Base-by-base conservation (phyloP, 2,329 filamentous ascomycete species). In the Stagonosporopsis tanaceti region DNA sequence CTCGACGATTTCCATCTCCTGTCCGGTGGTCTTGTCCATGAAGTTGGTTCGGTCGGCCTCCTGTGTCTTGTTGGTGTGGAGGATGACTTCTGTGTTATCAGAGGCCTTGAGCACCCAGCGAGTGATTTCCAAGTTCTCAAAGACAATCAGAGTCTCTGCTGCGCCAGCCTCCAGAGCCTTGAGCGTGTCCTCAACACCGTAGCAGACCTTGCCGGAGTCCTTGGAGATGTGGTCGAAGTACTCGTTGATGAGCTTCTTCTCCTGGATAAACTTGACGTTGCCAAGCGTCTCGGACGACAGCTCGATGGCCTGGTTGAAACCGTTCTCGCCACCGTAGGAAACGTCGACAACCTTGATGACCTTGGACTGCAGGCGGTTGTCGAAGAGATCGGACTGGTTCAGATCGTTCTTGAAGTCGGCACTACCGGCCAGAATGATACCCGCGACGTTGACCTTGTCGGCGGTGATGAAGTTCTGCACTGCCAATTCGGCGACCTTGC, bases 261-360 rank as follows among this genome's bases (percentile, higher is more conserved):
- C 95, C 81, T 99, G 95, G 77, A 99, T 97, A 79, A 99, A 99
- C 82, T 99, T 99, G 86, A 99, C 95, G 76, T 98, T 99, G 80
- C 93, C 91, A 45, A 99, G 86, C 7, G 95, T 99, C 84, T 99
- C 96, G 7, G 93, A 87, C 25, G 95, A 90, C 71, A 99, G 80
- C 76, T 99, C 95, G 64, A 99, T 99, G 59, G 95, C 95, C 82
- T 99, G 96, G 83, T 99, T 99, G 86, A 99, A 99, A 44, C 95
- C 95, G 83, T 98, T 98, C 82, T 99, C 96, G 69, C 95, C 95
- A 78, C 95, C 95, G 73, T 99, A 99, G 14, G 94, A 98, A 41
- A 99, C 96, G 77, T 99, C 95, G 34, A 99, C 96, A 41, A 99
- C 91, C 82, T 99, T 99, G 86, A 99, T 98, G 73, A 99, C 95